phyloP scores from a whole-genome alignment of 2,329 filamentous ascomycete genomes.

The Fusarium poae region DNA sequence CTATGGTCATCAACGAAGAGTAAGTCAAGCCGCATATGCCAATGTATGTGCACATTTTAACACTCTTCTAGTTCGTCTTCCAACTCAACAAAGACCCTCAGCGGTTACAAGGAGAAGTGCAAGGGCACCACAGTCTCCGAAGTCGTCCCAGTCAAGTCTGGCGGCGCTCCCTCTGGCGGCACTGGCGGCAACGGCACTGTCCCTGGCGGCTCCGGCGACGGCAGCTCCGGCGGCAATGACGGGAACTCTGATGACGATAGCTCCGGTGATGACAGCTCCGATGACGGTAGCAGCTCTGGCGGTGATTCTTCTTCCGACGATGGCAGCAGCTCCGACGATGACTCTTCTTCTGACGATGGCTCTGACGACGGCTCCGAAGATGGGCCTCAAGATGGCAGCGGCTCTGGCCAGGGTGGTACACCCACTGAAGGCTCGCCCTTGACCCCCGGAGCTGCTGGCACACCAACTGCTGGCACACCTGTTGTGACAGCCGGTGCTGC shows the following conservation, averaged over 20 bases:
- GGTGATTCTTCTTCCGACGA: not conserved
- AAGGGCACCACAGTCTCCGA: slow-evolving; percentile 49
- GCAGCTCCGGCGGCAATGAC: not conserved
- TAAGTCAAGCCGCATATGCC: slow-evolving; percentile 56
- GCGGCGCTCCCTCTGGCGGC: slow-evolving; percentile 35
- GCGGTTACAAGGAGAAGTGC: slow-evolving; percentile 61
- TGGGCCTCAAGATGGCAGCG: not conserved
- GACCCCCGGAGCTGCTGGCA: slow-evolving; percentile 38
- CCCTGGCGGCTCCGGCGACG: slow-evolving; percentile 3
- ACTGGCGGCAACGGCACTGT: slow-evolving; percentile 14
- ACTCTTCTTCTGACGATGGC: not conserved
- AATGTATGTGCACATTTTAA: slow-evolving; percentile 6
- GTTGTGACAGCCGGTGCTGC: slow-evolving; percentile 44
- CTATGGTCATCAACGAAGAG: slow-evolving; percentile 81
- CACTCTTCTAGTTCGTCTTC: slow-evolving; percentile 56
- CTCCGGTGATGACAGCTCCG: slow-evolving; percentile 8
- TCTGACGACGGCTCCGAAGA: not conserved
- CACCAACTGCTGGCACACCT: slow-evolving; percentile 38
- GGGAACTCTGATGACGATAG: not conserved
- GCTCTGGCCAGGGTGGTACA: not conserved
- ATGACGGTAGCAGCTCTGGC: not conserved
- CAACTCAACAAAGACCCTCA: slow-evolving; percentile 66
- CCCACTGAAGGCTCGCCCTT: slow-evolving; percentile 22
- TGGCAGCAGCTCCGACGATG: not conserved
- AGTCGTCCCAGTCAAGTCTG: slow-evolving; percentile 43